Percentiles rank a stretch among this genome's conserved stretches.
These are phyloP conservation scores for Gracilaria gracilis DNA, from an alignment of 23 red algal species.

Conservation along the genomic window DNA sequence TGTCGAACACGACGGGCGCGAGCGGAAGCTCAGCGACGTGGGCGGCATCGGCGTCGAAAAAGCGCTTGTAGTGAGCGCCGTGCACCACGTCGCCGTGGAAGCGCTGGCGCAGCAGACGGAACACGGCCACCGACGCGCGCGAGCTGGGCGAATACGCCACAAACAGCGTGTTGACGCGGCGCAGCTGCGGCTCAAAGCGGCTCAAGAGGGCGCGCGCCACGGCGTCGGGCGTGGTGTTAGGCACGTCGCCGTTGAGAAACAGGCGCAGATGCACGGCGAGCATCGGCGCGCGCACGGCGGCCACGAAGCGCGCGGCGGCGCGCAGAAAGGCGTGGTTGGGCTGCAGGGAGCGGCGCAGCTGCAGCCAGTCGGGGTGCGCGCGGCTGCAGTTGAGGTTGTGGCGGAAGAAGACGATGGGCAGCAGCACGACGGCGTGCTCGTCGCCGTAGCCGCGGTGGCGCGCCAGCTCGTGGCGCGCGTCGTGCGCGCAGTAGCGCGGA, in stretches of 20 bases:
- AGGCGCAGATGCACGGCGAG: conserved; percentile 22
- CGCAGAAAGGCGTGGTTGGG: conserved; percentile 36
- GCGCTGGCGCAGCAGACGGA: not conserved
- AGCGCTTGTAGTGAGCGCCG: not conserved
- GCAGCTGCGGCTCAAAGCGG: conserved; percentile 27
- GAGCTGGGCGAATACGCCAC: conserved; percentile 54
- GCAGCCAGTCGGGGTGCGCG: conserved; percentile 26
- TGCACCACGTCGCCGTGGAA: conserved; percentile 25
- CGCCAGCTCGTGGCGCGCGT: not conserved
- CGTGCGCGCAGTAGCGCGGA: conserved; percentile 4
- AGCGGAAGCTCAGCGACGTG: conserved; percentile 2
- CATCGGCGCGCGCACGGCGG: conserved; percentile 10
- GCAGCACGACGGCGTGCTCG: not conserved
- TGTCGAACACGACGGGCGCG: conserved; percentile 32
- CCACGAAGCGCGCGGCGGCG: too few species aligned
- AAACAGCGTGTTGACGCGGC: conserved; percentile 17
- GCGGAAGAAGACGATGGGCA: conserved; percentile 46
- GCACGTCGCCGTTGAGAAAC: conserved; percentile 56
- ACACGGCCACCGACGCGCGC: not conserved
- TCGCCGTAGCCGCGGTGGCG: not conserved
- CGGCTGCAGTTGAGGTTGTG: conserved; percentile 48
- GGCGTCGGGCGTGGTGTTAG: conserved; percentile 8
- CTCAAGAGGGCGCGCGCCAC: not conserved
- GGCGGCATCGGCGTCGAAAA: not conserved
- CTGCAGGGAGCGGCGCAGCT: not conserved